Evolutionary conservation across 768 basidiomycete species (phyloP), one percentile per base, ranked within the genome.

Genomic region (Baorangia bicolor): DNA sequence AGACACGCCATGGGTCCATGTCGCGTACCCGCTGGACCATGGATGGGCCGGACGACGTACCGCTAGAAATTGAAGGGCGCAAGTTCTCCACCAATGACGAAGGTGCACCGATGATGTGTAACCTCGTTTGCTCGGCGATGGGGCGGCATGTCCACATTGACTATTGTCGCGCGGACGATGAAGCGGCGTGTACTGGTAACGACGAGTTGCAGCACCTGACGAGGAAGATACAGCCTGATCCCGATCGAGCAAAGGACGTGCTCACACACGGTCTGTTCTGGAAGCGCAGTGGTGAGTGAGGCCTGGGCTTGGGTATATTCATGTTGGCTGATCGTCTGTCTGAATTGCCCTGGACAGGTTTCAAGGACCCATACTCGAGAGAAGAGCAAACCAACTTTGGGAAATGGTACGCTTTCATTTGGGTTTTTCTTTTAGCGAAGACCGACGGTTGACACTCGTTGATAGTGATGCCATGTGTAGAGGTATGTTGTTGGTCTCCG

Each of bases 1-100:
- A 85, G 41, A 87, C 85, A 0, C 75, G 74, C 16, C 85, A 87
- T 53, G 86, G 85, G 6, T 84, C 82, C 2, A 86, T 86, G 84
- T 79, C 82, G 0, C 75, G 70, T 52, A 80, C 81, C 0, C 73
- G 74, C 39, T 87, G 86, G 86, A 72, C 78, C 1, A 63, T 85
- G 4, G 82, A 85, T 49, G 80, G 78, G 1, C 75, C 77, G 2
- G 79, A 83, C 9, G 81, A 76, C 18, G 74, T 73, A 2, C 65
- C 70, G 2, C 52, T 85, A 1, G 86, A 86, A 58, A 68, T 85
- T 4, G 77, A 79, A 53, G 84, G 85, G 3, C 77, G 77, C 53
- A 80, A 75, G 55, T 86, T 83, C 63, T 80, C 75, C 16, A 59
- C 77, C 0, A 74, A 77, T 23, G 82, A 84, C 48, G 80, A 81